A percentile compares a stretch with the other conserved stretches of the same genome.
phyloP scores from a whole-genome alignment of 176 grass and related monocot species.

The Rhynchospora breviuscula region DNA sequence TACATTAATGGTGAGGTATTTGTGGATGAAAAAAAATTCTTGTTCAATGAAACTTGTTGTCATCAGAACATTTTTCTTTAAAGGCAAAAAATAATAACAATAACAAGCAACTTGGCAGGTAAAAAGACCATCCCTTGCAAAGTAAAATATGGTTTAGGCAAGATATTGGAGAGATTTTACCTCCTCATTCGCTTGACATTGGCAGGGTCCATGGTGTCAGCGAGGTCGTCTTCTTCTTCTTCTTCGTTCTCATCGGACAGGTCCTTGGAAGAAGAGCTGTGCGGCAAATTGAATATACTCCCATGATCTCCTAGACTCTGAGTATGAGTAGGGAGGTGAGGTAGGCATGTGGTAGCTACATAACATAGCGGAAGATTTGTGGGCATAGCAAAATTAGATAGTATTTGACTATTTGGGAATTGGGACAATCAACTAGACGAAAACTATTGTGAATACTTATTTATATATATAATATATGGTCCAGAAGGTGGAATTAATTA shows the following conservation, averaged over 20 bases:
- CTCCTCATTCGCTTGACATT: conserved; percentile 58
- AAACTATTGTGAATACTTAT: no score
- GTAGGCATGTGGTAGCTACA: conserved; percentile 11
- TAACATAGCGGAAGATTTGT: conserved; percentile 20
- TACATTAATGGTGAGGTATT: not conserved
- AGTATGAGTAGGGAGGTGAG: conserved; percentile 29
- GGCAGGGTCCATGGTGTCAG: conserved; percentile 27
- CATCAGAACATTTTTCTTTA: no score
- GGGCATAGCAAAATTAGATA: not conserved
- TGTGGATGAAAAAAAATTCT: not conserved
- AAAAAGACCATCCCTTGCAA: not conserved
- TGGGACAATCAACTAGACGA: no score
- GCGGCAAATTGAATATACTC: conserved; percentile 27
- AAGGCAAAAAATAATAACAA: not conserved
- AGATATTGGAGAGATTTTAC: conserved; percentile 31
- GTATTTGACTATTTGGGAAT: no score
- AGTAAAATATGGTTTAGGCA: not conserved
- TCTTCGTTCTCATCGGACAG: conserved; percentile 44
- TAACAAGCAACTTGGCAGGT: not conserved
- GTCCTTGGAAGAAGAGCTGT: conserved; percentile 65
- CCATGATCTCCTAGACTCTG: conserved; percentile 24
- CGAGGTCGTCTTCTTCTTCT: conserved; percentile 44
- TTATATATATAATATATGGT: no score
- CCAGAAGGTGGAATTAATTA: no score
- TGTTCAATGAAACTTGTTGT: not conserved